Percentiles rank a stretch among this genome's conserved stretches.
Evolutionary conservation across 2,329 filamentous ascomycete genomes (phyloP).

Genomic region (Zarea fungicola): DNA sequence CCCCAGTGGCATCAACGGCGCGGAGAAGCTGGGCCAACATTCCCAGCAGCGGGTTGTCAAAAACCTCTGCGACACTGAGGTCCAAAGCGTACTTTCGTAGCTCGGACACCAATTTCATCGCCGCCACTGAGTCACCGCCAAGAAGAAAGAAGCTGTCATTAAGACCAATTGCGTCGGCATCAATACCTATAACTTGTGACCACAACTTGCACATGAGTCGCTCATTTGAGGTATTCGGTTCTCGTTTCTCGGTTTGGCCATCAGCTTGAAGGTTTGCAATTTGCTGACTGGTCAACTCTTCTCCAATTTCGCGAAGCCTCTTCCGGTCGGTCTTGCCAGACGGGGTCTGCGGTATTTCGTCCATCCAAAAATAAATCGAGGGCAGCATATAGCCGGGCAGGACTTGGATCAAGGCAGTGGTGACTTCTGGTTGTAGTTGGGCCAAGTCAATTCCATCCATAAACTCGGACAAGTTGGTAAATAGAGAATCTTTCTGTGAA

Average conservation of each 20-base stretch:
- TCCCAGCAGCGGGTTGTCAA: conserved; percentile 37
- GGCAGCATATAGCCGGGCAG: background rate
- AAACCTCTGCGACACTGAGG: conserved; percentile 40
- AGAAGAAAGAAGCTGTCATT: background rate
- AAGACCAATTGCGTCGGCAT: conserved; percentile 11
- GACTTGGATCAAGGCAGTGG: background rate
- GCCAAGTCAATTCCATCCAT: background rate
- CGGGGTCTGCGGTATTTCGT: background rate
- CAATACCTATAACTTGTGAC: background rate
- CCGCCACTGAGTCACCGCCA: conserved; percentile 37
- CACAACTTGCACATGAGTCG: background rate
- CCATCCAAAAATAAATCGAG: background rate
- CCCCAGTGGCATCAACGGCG: background rate
- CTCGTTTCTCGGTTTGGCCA: background rate
- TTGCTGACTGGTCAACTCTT: background rate
- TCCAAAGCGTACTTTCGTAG: conserved; percentile 32
- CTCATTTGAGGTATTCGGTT: background rate
- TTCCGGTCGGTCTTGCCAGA: background rate
- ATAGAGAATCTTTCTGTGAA: background rate
- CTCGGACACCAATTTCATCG: conserved; percentile 43
- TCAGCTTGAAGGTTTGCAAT: background rate
- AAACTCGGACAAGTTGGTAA: background rate
- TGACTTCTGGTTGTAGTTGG: background rate
- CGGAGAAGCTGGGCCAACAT: conserved; percentile 34
- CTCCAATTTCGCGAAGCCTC: background rate